Base-by-base conservation (phyloP, 768 basidiomycete genomes). In the Fibroporia radiculosa region DNA sequence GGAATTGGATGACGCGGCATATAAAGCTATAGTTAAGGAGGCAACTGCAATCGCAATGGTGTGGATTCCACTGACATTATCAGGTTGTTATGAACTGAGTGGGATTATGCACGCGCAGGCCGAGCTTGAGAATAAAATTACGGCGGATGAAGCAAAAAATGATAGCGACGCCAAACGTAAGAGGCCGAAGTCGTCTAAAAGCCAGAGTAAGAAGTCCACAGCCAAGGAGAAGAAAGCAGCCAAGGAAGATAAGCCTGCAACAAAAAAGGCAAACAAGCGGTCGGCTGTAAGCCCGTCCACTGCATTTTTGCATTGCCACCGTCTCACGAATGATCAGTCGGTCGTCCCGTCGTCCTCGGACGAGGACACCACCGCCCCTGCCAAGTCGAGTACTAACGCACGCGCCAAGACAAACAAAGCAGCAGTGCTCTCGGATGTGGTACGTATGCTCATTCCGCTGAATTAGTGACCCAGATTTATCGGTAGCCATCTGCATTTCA, bases 11-110 rank as follows among this genome's bases (percentile, higher is more conserved):
- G 53, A 48, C 22, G 56, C 62, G 16, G 62, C 70, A 38, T 76
- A 71, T 60, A 83, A 72, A 55, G 46, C 52, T 13, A 55, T 65
- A 2, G 56, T 85, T 20, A 80, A 76, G 50, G 48, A 55, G 8
- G 67, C 66, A 3, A 67, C 68, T 22, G 54, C 57, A n/a, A 60
- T 58, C 12, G 65, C 66, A n/a, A 38, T 71, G 55, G 69, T 72
- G 40, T 42, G 45, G 1, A 19, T 32, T 16, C 14, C 10, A 28
- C 19, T 34, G 23, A 35, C 13, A 16, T n/a, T 3, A 13, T 14
- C 11, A 19, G n/a, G 27, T 5, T 29, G 16, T 6, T 6, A 22
- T 22, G 16, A 44, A 27, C 22, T 23, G 19, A 32, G 22, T 4
- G 38, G 23, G 38, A 6, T 38, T 22, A 6, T 29, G 44, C 27